These are phyloP conservation scores for Patellifolia procumbens DNA, from an alignment of 179 eudicot species.

Conservation along the genomic window DNA sequence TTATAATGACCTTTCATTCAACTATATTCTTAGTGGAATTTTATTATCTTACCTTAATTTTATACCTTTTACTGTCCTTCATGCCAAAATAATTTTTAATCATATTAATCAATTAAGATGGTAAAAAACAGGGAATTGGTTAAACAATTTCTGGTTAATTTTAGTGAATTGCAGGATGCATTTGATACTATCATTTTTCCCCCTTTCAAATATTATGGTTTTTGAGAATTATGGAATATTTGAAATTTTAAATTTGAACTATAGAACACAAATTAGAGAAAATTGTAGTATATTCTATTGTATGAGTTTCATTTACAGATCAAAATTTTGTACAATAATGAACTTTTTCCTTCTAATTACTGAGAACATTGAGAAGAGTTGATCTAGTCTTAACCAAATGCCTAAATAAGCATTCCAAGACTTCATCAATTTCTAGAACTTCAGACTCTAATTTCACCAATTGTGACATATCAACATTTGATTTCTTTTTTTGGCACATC, in stretches of 20 bases:
- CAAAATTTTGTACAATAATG: not conserved
- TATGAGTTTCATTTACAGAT: not conserved
- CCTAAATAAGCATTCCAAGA: slow-evolving; percentile 33
- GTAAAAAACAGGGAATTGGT: too few relatives aligned
- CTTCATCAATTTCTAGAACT: slow-evolving; percentile 33
- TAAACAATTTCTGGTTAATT: too few relatives aligned
- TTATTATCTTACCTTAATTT: too few relatives aligned
- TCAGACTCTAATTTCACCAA: slow-evolving; percentile 28
- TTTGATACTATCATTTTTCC: not conserved
- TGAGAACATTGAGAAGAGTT: slow-evolving; percentile 41
- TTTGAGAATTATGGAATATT: not conserved
- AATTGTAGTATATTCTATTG: not conserved
- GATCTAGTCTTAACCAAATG: slow-evolving; percentile 37
- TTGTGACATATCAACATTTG: slow-evolving; percentile 2
- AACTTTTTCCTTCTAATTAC: slow-evolving; percentile 30
- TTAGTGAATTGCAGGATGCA: too few relatives aligned
- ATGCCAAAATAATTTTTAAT: too few relatives aligned
- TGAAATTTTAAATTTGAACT: not conserved
- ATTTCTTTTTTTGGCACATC: slow-evolving; percentile 24
- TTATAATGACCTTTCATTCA: not conserved
- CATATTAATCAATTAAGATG: not conserved
- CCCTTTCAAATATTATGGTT: too few relatives aligned
- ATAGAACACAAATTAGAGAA: not conserved
- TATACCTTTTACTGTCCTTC: too few relatives aligned
- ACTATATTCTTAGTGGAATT: not conserved